phyloP scores from a whole-genome alignment of 805 yeast genomes.

The Priceomyces medius region DNA sequence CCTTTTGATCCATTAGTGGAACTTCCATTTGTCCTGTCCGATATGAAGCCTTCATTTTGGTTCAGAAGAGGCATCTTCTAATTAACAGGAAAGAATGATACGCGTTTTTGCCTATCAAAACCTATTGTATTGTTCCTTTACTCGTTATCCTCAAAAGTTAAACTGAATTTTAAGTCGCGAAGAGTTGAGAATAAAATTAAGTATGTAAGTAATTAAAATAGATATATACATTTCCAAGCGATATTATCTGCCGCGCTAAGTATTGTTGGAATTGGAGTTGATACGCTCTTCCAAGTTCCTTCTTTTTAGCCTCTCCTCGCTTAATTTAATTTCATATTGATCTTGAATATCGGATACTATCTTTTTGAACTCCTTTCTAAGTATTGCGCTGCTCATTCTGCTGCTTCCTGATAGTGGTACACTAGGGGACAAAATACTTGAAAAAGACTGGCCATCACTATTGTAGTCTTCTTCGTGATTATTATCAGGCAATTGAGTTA shows the following conservation, averaged over 20 bases:
- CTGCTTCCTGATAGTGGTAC: slow-evolving; percentile 15
- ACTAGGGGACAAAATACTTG: slow-evolving; percentile 12
- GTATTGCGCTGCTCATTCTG: slow-evolving; percentile 50
- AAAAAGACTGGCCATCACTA: slow-evolving; percentile 17
- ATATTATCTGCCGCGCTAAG: neutral
- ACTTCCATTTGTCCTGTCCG: no score
- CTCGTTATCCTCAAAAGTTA: no score
- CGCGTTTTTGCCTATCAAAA: no score
- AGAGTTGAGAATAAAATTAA: no score
- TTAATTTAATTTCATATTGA: slow-evolving; percentile 58
- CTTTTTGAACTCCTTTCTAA: slow-evolving; percentile 68
- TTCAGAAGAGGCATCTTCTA: no score
- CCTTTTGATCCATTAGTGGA: no score
- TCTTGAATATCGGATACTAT: slow-evolving; percentile 60
- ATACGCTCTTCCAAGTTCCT: slow-evolving; percentile 36
- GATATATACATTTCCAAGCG: no score
- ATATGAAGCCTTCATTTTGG: no score
- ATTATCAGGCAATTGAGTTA: slow-evolving; percentile 3
- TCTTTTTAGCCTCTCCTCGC: slow-evolving; percentile 54
- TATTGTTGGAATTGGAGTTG: slow-evolving; percentile 1
- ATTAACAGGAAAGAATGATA: no score
- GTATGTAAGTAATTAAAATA: no score
- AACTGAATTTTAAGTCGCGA: no score
- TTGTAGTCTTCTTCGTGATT: slow-evolving; percentile 14
- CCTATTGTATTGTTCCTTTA: no score